phyloP scores from a whole-genome alignment of 2,329 filamentous ascomycete genomes.

The Drechslerella dactyloides region DNA sequence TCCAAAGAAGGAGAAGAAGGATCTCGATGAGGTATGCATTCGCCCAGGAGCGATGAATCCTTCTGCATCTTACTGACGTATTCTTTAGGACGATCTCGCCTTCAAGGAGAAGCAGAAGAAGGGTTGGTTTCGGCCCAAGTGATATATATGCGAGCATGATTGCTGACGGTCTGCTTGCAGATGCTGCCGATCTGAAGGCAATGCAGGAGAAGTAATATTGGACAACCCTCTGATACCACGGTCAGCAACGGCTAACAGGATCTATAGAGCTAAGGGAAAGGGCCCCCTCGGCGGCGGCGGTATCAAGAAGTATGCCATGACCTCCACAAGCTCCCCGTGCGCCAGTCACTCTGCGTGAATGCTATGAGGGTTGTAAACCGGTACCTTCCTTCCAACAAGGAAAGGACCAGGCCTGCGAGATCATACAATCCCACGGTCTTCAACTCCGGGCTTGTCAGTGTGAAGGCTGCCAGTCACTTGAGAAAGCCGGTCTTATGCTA shows the following conservation, averaged over 20 bases:
- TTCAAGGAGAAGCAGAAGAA: constrained; percentile 55
- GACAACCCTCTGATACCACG: neutral
- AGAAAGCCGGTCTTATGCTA: too few relatives aligned
- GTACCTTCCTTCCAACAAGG: too few relatives aligned
- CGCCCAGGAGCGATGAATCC: neutral
- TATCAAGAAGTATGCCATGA: constrained; percentile 54
- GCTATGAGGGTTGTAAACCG: too few relatives aligned
- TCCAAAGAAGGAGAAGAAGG: constrained; percentile 54
- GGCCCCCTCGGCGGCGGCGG: constrained; percentile 51
- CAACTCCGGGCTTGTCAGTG: too few relatives aligned
- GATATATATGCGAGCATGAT: neutral
- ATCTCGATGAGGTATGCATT: constrained; percentile 37
- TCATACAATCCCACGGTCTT: too few relatives aligned
- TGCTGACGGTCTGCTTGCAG: constrained; percentile 37
- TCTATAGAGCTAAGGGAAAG: constrained; percentile 30
- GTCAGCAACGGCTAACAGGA: constrained; percentile 6
- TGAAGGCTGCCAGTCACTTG: too few relatives aligned
- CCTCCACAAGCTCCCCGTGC: neutral
- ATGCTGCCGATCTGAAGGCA: constrained; percentile 54
- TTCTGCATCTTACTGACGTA: constrained; percentile 9
- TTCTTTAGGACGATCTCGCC: constrained; percentile 48
- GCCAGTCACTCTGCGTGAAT: too few relatives aligned
- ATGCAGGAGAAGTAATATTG: constrained; percentile 51
- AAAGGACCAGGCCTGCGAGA: too few relatives aligned
- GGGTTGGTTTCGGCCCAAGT: constrained; percentile 40